Conservation (phyloP, 257 asterid genomes). For the Paulownia fortunei region DNA sequence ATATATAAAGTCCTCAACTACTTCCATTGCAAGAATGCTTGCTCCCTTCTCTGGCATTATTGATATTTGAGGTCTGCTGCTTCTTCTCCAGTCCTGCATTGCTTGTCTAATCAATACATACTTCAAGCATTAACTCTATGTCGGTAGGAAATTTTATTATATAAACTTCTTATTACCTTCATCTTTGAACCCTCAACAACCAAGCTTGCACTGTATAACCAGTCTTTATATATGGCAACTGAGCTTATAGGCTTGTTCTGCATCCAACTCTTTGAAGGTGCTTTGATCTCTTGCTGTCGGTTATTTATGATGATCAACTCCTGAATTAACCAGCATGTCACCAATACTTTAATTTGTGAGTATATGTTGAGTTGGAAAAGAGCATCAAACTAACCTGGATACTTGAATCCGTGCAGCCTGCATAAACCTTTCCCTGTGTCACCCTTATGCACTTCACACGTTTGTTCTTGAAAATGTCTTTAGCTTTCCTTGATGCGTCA, state of each 20-base stretch:
- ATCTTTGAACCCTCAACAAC: conserved; percentile 71
- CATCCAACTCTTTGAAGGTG: conserved; percentile 81
- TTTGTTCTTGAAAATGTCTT: conserved; percentile 65
- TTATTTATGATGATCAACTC: conserved; percentile 64
- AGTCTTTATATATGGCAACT: conserved; percentile 71
- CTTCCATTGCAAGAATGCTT: conserved; percentile 76
- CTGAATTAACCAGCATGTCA: conserved; percentile 35
- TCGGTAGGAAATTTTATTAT: neutral
- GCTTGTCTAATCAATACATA: neutral
- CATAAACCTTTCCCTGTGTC: conserved; percentile 73
- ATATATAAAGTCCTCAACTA: conserved; percentile 92
- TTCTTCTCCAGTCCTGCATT: conserved; percentile 85
- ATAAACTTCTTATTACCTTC: conserved; percentile 50
- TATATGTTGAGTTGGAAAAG: neutral
- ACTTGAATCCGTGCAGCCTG: conserved; percentile 87
- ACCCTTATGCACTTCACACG: conserved; percentile 64
- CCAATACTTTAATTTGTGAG: neutral
- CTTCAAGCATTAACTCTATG: neutral
- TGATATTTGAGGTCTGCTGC: conserved; percentile 62
- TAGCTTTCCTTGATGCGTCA: conserved; percentile 70
- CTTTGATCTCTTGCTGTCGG: conserved; percentile 77
- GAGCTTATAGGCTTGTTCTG: conserved; percentile 73
- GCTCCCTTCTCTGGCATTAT: conserved; percentile 67
- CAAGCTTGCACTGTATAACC: conserved; percentile 69
- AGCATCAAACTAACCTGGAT: conserved; percentile 53